Evolutionary conservation across 495 filamentous ascomycete species (phyloP), one percentile per base, ranked within the genome.

Genomic region (Neurospora tetrasperma): DNA sequence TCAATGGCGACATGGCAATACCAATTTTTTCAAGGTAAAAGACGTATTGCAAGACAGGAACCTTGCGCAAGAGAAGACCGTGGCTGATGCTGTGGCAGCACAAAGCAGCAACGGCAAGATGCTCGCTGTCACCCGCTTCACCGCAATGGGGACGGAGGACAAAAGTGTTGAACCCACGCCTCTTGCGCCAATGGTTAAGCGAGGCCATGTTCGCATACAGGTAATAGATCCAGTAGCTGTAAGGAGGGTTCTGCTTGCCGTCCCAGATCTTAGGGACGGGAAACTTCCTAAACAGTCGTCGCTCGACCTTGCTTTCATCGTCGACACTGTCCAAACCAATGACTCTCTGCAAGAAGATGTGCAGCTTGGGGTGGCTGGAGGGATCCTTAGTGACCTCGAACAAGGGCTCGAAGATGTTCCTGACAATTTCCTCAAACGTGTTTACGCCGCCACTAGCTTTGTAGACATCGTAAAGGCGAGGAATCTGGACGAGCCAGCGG

Each of bases 201-300:
- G 96, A 97, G 1, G 92, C 88, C 79, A 97, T 93, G 80, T 99
- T 99, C 48, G 96, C 89, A 78, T 94, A 99, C 71, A 99, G 88
- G 79, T 97, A 94, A 83, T 98, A 99, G 75, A 99, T 90, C 96
- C 96, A 99, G 82, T 99, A 98, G 79, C 90, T 98, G 83, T 99
- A 99, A 2, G 96, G 96, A 35, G 96, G 96, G 79, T 99, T 98
- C 78, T 98, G 93, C 77, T 91, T 94, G 20, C 92, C 91, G 74
- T 90, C 88, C 96, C 96, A 99, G 71, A 90, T 88, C 69, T 87
- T 91, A 3, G 96, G 94, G 8, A 95, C 89, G 7, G 96, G 96
- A 71, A 96, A 99, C 79, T 99, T 99, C 74, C 89, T 90, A 80
- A 93, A 97, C 16, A 97, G 86, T 38, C 96, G 90, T 18, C 95